These are phyloP conservation scores for Lentinula lateritia DNA, from an alignment of 768 basidiomycete species.

Conservation along the genomic window DNA sequence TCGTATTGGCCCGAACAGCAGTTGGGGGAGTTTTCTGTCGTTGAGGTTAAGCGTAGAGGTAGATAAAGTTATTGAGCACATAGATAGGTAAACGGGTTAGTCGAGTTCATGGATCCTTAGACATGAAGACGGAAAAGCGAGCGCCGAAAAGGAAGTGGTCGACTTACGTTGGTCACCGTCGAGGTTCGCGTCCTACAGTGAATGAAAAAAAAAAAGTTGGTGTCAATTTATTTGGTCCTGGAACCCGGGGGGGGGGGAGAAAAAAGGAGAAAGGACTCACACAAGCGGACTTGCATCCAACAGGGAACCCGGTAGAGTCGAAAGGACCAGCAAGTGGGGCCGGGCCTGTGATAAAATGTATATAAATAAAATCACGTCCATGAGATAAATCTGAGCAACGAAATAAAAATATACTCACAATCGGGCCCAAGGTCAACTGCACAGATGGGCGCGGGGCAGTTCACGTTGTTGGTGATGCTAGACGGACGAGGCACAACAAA, in stretches of 20 bases:
- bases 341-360: constrained; percentile 10
- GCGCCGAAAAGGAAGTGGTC: neutral
- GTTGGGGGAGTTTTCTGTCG: constrained; percentile 14
- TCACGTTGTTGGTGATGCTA: constrained; percentile 29
- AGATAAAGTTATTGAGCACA: no score
- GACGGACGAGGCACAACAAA: no score
- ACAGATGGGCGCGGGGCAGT: constrained; percentile 34
- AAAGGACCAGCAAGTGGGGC: constrained; percentile 12
- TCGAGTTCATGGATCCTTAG: no score
- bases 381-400: neutral
- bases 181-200: constrained; percentile 21
- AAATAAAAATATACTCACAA: constrained; percentile 17
- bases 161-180: constrained; percentile 22
- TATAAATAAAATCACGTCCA: neutral
- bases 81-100: no score
- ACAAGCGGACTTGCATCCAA: constrained; percentile 42
- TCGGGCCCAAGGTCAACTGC: constrained; percentile 40
- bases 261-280: neutral
- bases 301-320: constrained; percentile 25
- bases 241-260: no score
- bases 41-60: neutral
- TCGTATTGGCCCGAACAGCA: constrained; percentile 18
- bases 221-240: no score
- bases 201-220: neutral
- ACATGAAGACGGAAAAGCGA: no score